Evolutionary conservation across 1,284 basidiomycete genomes (phyloP).

Genomic region (Sphaerobolus stellatus): DNA sequence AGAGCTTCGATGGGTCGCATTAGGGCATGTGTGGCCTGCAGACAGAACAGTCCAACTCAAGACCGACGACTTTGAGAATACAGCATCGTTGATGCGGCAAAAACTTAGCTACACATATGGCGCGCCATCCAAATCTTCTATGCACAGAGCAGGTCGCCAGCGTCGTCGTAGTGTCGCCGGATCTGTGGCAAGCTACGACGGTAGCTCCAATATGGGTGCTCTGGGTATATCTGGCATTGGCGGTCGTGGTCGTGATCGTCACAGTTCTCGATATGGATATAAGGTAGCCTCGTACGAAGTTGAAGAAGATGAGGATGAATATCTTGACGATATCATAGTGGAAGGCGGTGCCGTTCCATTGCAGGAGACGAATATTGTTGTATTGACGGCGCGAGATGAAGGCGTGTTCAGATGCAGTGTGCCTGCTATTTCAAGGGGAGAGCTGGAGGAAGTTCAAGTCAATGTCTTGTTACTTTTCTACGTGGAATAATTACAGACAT

Average conservation of each 20-base stretch:
- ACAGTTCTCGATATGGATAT: constrained; percentile 11
- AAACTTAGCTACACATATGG: constrained; percentile 26
- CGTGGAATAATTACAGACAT: constrained; percentile 20
- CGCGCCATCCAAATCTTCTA: constrained; percentile 20
- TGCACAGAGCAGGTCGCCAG: constrained; percentile 22
- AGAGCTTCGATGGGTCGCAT: constrained; percentile 75
- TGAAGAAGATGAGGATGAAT: constrained; percentile 45
- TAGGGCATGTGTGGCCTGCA: constrained; percentile 76
- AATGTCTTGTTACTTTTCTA: constrained; percentile 69
- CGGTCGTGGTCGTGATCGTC: not conserved
- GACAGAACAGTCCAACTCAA: constrained; percentile 65
- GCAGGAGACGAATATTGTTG: constrained; percentile 57
- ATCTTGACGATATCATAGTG: constrained; percentile 55
- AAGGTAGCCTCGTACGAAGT: constrained; percentile 25
- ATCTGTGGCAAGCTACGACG: constrained; percentile 32
- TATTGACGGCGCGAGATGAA: constrained; percentile 53
- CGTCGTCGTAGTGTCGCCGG: constrained; percentile 9
- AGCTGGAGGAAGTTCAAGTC: constrained; percentile 69
- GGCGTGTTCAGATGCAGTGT: constrained; percentile 64
- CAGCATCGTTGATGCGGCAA: constrained; percentile 18
- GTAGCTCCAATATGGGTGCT: constrained; percentile 31
- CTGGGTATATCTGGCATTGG: constrained; percentile 3
- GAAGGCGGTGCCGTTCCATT: constrained; percentile 66
- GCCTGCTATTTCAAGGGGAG: constrained; percentile 61
- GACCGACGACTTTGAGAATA: constrained; percentile 41